Base-by-base conservation (phyloP, 1,284 basidiomycete genomes). In the Vanrija humicola region DNA sequence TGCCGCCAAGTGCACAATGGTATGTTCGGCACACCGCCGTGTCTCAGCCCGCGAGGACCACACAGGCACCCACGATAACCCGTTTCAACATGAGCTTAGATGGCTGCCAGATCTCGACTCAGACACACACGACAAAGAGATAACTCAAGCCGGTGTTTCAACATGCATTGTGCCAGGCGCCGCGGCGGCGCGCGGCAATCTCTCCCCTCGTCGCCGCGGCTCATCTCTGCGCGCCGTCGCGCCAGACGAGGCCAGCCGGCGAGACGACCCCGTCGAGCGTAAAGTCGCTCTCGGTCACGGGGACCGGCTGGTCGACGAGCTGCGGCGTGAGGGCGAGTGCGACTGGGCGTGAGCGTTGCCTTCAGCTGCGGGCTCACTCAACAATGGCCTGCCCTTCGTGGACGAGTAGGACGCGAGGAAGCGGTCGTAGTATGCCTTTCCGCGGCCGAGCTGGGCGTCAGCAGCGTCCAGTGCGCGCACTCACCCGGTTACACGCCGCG, bases 341-440 rank as follows among this genome's bases (percentile, higher is more conserved):
- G 26, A 76, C 75, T 77, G 55, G 9, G 28, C 5, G 40, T 50
- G 21, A 59, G 45, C 19, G 19, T 4, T 9, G 7, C n/a, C 6
- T 1, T 18, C n/a, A 8, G 23, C 3, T 6, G 25, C 39, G 16
- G 5, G 55, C 66, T 49, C 34, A 75, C 75, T 62, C 1, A 77
- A 62, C 16, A 73, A 50, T 3, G 74, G 75, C 61, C 58, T 28
- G 57, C 43, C 43, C 55, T 42, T 7, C 46, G 48, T 3, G 12
- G 56, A 48, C 1, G 63, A 59, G 61, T 76, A 76, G 16, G 55
- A 52, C 6, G 59, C 51, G 7, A 77, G 61, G 56, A 73, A 76
- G 3, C 67, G 63, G 51, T 77, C 75, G 54, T 76, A 77, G 52
- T 64, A 76, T 3, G 70, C 75, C 53, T 77, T 77, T 5, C 75